Base-by-base conservation (phyloP, 352 stramenopile genomes). In the Globisporangium uncinulatum region DNA sequence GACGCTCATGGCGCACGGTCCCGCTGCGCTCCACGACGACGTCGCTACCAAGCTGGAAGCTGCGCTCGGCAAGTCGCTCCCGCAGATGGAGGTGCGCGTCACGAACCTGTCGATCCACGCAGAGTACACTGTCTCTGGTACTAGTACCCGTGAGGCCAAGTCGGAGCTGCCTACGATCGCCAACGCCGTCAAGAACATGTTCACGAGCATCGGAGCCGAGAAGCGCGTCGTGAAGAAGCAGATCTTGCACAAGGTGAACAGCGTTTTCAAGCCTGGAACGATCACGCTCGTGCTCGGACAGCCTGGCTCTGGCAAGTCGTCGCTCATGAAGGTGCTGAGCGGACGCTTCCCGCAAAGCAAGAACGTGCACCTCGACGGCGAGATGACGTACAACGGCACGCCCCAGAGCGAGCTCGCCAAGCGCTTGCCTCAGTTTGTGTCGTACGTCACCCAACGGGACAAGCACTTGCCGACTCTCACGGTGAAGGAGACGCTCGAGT, bases 401-500 rank as follows among this genome's bases (percentile, higher is more conserved):
- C 54, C 51, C 8, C 65, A 70, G 44, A 41, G 47, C 0, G 44
- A 62, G n/a, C 8, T 83, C 14, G 39, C 75, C 11, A 9, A 46
- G 24, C 48, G 54, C 1, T 31, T 83, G 17, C 71, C 73, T 3
- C 61, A 69, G 6, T 66, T 77, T 43, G 71, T 79, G 15, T 51
- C 52, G 0, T 83, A 86, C 48, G 69, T 71, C 2, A 66, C 78
- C 52, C 76, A 86, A 54, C 74, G 78, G 20, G 94, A 98, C 60
- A 57, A 77, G 36, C 94, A 98, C 74, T 77, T 87, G 37, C 76
- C 94, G 15, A 66, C 75, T 14, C 68, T 98, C 20, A 97, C 91
- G 0, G 95, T 98, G 1, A 67, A 88, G 20, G 94, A 98, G 62
- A 98, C 92, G 6, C 89, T 98, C 43, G 73, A 87, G 43, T 98